Evolutionary conservation across 352 stramenopile species (phyloP), one percentile per base, ranked within the genome.

Genomic region (Pythium sukuiense): DNA sequence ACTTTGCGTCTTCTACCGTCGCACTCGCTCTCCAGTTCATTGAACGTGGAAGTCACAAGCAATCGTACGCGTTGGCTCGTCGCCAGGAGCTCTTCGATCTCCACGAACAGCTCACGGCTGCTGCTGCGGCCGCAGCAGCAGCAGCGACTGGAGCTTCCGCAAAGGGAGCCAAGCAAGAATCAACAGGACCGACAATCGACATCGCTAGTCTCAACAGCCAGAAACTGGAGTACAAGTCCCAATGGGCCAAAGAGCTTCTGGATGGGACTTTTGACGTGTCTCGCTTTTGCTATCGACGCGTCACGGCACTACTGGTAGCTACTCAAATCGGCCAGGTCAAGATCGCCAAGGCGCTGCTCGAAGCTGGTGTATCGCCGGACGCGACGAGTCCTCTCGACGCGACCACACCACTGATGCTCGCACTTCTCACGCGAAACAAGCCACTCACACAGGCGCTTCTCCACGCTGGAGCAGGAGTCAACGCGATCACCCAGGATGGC

Each of bases 381-480:
- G 46, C 39, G 14, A 69, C 61, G 0, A 41, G 48, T 3, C 79
- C 81, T 4, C 27, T 69, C 5, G 66, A 77, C 12, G 72, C 76
- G 5, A 70, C 76, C 6, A 90, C 77, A 0, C 74, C 79, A 6
- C 58, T 94, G 5, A 92, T 92, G 82, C 60, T 85, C 20, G 78
- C 82, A 3, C 73, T 92, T 4, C 58, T 89, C 18, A 74, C 74
- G 24, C 61, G 66, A 33, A 81, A 79, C 66, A 48, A 48, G 3
- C 50, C 52, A 29, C 55, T 80, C 35, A 41, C 65, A 9, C 24
- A 67, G 41, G 56, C 54, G 27, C 70, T 84, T 24, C 64, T 84
- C 9, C 24, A 63, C 1, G 65, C 67, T 13, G 63, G 67, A 13
- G 80, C 83, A 0, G 62, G 80, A 16, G 55, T 92, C 7, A 73